Evolutionary conservation across 2,329 filamentous ascomycete species (phyloP), one percentile per base, ranked within the genome.

Genomic region (Beauveria varroae): DNA sequence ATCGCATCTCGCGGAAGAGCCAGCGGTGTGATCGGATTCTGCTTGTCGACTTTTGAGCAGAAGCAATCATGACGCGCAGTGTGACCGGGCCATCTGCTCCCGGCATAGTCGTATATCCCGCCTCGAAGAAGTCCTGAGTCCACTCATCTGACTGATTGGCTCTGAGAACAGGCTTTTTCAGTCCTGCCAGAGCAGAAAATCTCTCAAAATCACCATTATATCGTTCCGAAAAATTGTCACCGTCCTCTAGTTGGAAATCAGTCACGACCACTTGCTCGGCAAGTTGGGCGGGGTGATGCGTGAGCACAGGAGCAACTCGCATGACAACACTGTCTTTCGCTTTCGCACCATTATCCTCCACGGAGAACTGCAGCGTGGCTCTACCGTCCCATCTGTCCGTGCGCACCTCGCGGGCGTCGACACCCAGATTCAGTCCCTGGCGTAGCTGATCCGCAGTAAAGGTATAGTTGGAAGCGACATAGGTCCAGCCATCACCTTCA

Each of bases 211-310:
- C 57, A 2, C n/a, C 43, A 20, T 14, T 41, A 46, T 46, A 57
- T 1, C 24, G 40, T 14, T 57, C 18, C 8, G 22, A 34, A 14
- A n/a, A 10, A 14, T 2, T 9, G 44, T 14, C 20, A 10, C 22
- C 9, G 14, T 47, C 44, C 1, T 50, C 44, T 16, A 28, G 30
- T 20, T 20, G 1, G n/a, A 9, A 30, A 18, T 34, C 49, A 8
- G 44, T 50, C n/a, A 34, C 65, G 20, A 73, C n/a, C 0, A 75
- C 57, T 1, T 67, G 64, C 9, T 72, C 61, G 0, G 69, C 69
- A 0, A 24, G 52, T 50, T 77, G 71, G 1, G 68, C 66, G 50
- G 75, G 74, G 49, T 76, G 72, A 44, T 77, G 73, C 0, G 68
- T 69, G 7, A 76, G 62, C 0, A 76, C 67, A 0, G 75, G 74